Base-by-base conservation (phyloP, 768 basidiomycete species). In the Dioszegia hungarica region DNA sequence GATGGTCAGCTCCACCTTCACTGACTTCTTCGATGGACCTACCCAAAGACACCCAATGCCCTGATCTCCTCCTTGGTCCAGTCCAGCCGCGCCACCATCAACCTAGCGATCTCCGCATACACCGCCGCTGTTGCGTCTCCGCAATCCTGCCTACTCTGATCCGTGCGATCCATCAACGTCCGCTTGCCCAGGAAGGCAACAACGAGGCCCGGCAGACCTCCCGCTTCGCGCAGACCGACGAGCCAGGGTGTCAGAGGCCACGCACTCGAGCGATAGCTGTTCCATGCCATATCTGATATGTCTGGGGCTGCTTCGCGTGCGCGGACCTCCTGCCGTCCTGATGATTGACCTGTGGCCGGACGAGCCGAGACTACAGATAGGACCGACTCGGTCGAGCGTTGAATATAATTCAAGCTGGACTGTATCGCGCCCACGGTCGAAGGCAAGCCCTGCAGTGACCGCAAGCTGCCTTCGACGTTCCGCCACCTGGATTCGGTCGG, bases 171-270 rank as follows among this genome's bases (percentile, higher is more conserved):
- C 19, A 61, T 45, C 36, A 66, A 19, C 6, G 66, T 57, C 31
- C 66, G 43, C 48, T 54, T 70, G 0, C 68, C 71, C 1, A 73
- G 50, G 17, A 63, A 60, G 36, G 53, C 45, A 17, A 70, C 65
- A 6, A 68, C 68, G 20, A 67, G 41, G 5, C 63, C 62, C 19
- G 68, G 62, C n/a, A 73, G 36, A 4, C 71, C 71, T 9, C 45
- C 50, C 4, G 60, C 11, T 36, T 73, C 71, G n/a, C 71, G 36
- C 14, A 73, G 48, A 5, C 71, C 71, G 0, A 73, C 64, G 10
- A 73, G 51, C 71, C 71, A 73, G 3, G 71, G 71, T 20, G 71
- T 69, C 17, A 73, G 39, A 5, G 71, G 71, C 71, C 71, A 73
- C 5, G 68, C 71, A 36, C 66, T 47, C 14, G 61, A 59, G 2